These are phyloP conservation scores for Oryza officinalis DNA, from an alignment of 176 grass and related monocot species.

Conservation along the genomic window DNA sequence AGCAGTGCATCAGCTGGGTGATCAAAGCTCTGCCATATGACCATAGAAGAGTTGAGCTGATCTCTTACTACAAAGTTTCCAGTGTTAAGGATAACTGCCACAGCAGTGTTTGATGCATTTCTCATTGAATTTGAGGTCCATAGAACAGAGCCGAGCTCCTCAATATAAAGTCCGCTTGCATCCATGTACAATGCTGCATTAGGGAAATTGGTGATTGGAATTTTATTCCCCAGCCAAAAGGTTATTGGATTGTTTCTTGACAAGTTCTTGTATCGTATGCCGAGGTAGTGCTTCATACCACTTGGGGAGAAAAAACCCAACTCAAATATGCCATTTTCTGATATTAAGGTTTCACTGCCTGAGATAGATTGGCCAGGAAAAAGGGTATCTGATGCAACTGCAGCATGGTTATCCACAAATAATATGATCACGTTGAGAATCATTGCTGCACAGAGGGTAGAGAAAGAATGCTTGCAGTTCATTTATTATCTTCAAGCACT, in stretches of 20 bases:
- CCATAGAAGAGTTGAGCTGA: background rate
- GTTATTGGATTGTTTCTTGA: background rate
- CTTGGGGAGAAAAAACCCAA: slow-evolving; percentile 41
- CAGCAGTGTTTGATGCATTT: background rate
- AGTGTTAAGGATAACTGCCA: slow-evolving; percentile 33
- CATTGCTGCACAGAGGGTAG: slow-evolving; percentile 1
- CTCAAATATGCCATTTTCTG: slow-evolving; percentile 39
- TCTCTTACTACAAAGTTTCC: slow-evolving; percentile 44
- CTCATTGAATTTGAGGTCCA: slow-evolving; percentile 35
- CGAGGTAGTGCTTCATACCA: slow-evolving; percentile 21
- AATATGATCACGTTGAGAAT: background rate
- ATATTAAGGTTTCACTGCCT: slow-evolving; percentile 37
- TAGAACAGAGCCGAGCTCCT: slow-evolving; percentile 21
- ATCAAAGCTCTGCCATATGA: slow-evolving; percentile 56
- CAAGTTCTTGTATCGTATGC: slow-evolving; percentile 40
- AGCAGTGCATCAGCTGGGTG: slow-evolving; percentile 38
- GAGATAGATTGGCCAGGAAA: slow-evolving; percentile 26
- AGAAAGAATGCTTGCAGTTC: slow-evolving; percentile 5
- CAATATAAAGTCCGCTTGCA: slow-evolving; percentile 29
- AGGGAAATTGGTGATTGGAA: slow-evolving; percentile 16
- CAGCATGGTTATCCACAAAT: background rate
- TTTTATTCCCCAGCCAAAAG: slow-evolving; percentile 41
- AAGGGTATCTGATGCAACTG: slow-evolving; percentile 12
- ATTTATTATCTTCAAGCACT: background rate
- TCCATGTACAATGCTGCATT: slow-evolving; percentile 9